Base-by-base conservation (phyloP, 768 basidiomycete genomes). In the Amylocystis lapponica region DNA sequence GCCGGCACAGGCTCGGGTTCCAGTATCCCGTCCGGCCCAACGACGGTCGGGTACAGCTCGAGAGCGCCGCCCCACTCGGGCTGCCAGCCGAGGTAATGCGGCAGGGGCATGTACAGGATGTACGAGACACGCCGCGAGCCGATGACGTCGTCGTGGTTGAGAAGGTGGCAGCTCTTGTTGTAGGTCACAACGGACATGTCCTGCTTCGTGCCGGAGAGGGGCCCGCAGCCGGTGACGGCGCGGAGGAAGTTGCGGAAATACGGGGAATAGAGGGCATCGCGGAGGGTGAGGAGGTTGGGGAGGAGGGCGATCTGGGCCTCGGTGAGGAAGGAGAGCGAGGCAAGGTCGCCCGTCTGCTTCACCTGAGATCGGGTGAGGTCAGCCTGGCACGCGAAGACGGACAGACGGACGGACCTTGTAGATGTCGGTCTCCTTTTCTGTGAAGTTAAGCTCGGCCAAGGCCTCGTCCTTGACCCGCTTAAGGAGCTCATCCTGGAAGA, bases 71-170 rank as follows among this genome's bases (percentile, higher is more conserved):
- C 95, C 81, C 86, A 96, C 48, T 86, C 83, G 33, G 79, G 75
- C 58, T 85, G 76, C 95, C 95, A 98, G 35, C 78, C 71, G 47
- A 79, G 70, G 55, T 75, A 75, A 60, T 72, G 65, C 21, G 85
- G 83, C 50, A 84, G 74, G 16, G 94, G 94, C 75, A 97, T 86
- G 67, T 98, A 98, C 37, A 97, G 81, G 66, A 98, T 95, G 69
- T 95, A 98, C 1, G 90, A 94, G 41, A 97, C 86, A 31, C 91
- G 79, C 20, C 95, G 84, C 7, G 91, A 79, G 48, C 92, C 92
- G 58, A 97, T 97, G 20, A 95, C 94, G 62, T 98, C 95, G 80
- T 98, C 95, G 70, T 98, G 95, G 64, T 95, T 90, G 56, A 98
- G 81, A 9, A 98, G 77, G 65, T 98, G 93, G 61, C 85, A 96